phyloP scores from a whole-genome alignment of 192 early-diverging fungal species.

The Gigaspora rosea region DNA sequence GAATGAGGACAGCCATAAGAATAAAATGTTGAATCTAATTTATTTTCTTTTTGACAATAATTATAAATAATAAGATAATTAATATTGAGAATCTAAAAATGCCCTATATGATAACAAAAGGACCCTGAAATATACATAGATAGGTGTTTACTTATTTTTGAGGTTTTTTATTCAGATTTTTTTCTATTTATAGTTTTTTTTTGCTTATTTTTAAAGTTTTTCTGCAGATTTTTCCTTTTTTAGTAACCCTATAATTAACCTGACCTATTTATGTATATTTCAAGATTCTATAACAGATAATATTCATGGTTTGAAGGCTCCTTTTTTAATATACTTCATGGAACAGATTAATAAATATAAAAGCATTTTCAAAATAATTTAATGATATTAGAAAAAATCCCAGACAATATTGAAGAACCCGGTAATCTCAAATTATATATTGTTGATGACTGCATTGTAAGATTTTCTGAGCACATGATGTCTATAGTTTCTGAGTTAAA shows the following conservation, averaged over 20 bases:
- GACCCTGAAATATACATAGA: no score
- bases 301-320: background rate
- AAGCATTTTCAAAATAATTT: background rate
- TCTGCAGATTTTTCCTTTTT: no score
- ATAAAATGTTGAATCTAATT: no score
- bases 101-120: background rate
- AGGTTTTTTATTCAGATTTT: no score
- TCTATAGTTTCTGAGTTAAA: background rate
- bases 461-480: background rate
- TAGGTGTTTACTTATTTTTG: no score
- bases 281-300: no score
- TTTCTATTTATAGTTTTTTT: no score
- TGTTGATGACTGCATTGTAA: background rate
- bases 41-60: slow-evolving; percentile 10
- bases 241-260: no score
- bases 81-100: slow-evolving; percentile 10
- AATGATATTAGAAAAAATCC: background rate
- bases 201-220: no score
- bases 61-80: slow-evolving; percentile 13
- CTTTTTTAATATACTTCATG: slow-evolving; percentile 17
- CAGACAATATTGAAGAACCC: slow-evolving; percentile 12
- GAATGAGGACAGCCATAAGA: no score
- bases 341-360: slow-evolving; percentile 19
- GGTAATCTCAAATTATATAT: background rate
- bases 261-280: no score